Conservation (phyloP, 352 stramenopile genomes). For the Globisporangium perplexum region DNA sequence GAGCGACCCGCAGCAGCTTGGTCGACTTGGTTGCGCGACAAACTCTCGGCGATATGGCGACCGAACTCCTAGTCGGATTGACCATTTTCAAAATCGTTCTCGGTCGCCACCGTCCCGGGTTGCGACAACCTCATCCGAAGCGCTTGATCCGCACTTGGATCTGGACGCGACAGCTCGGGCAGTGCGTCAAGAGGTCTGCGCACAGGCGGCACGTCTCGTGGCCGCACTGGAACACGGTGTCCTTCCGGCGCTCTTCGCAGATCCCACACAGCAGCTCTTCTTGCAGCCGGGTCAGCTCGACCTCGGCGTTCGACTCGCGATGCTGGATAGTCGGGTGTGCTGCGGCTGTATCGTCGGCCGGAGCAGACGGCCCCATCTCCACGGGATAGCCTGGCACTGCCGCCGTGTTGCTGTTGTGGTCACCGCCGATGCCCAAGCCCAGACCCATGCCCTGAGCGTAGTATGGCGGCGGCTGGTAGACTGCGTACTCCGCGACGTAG, state of each 20-base stretch:
- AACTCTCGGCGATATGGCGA: too few relatives aligned
- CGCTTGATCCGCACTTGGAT: slow-evolving; percentile 76
- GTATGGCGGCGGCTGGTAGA: slow-evolving; percentile 19
- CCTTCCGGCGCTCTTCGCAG: slow-evolving; percentile 70
- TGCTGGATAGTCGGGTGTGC: slow-evolving; percentile 15
- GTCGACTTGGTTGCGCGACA: too few relatives aligned
- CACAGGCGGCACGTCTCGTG: slow-evolving; percentile 74
- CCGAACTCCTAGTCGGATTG: too few relatives aligned
- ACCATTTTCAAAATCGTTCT: too few relatives aligned
- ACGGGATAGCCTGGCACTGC: slow-evolving; percentile 2
- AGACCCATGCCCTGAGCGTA: not conserved
- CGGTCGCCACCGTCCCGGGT: too few relatives aligned
- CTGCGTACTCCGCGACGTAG: slow-evolving; percentile 21
- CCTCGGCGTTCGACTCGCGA: slow-evolving; percentile 39
- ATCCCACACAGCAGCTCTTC: slow-evolving; percentile 65
- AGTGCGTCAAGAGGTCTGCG: slow-evolving; percentile 45
- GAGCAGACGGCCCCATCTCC: slow-evolving; percentile 11
- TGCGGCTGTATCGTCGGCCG: slow-evolving; percentile 4
- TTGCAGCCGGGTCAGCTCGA: slow-evolving; percentile 57
- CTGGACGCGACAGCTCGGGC: slow-evolving; percentile 60
- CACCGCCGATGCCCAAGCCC: too few relatives aligned
- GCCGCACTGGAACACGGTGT: slow-evolving; percentile 81
- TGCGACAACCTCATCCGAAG: slow-evolving; percentile 24
- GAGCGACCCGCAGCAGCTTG: too few relatives aligned
- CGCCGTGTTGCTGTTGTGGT: not conserved